A percentile compares a stretch with the other conserved stretches of the same genome.
These are phyloP conservation scores for Penstemon newberryi DNA, from an alignment of 257 asterid genomes.

Conservation along the genomic window DNA sequence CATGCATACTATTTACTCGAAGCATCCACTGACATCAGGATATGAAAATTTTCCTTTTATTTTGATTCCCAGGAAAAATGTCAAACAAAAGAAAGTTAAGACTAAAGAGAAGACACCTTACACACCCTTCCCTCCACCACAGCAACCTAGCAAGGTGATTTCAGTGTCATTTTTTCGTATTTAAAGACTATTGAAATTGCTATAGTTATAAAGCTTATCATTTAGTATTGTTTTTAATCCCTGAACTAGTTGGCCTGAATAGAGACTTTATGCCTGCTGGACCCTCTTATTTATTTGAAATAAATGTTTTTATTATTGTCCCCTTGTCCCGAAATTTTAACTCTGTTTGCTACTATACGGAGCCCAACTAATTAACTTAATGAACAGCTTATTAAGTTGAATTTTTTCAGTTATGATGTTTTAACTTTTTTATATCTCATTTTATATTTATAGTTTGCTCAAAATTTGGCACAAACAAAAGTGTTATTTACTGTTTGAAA, in stretches of 20 bases:
- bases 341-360: too few species aligned
- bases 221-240: not conserved
- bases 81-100: constrained; percentile 79
- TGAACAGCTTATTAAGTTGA: too few species aligned
- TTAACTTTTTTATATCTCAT: too few species aligned
- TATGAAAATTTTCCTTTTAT: constrained; percentile 16
- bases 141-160: constrained; percentile 89
- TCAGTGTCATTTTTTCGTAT: constrained; percentile 5
- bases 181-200: constrained; percentile 5
- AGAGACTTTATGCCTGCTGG: not conserved
- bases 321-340: too few species aligned
- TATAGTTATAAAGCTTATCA: not conserved
- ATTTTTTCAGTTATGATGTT: too few species aligned
- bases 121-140: constrained; percentile 98
- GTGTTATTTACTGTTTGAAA: too few species aligned
- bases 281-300: not conserved
- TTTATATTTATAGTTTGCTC: too few species aligned
- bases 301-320: not conserved
- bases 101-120: constrained; percentile 80
- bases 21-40: not conserved
- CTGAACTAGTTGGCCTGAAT: not conserved
- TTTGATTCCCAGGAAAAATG: constrained; percentile 70
- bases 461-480: too few species aligned
- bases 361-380: too few species aligned
- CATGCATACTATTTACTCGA: constrained; percentile 9